Evolutionary conservation across 140 eudicot species (phyloP).

Genomic region (Oenanthe javanica): DNA sequence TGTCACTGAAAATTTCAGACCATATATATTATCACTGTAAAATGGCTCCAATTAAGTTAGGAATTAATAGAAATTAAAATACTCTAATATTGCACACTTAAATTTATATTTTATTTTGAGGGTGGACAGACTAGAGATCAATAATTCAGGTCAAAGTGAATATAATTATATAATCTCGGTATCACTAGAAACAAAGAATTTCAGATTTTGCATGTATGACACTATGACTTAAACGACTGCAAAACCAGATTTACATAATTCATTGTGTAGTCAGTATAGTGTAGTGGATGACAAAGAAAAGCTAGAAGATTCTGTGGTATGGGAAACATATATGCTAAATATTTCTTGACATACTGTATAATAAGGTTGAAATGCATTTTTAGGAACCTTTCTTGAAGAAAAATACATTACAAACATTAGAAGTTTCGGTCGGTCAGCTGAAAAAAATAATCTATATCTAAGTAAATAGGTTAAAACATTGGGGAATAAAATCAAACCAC

Average conservation of each 20-base stretch:
- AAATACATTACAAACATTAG: neutral
- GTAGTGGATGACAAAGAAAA: neutral
- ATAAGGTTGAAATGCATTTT: no score
- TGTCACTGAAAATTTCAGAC: neutral
- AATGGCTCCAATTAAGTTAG: neutral
- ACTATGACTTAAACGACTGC: neutral
- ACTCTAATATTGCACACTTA: no score
- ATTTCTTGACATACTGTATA: no score
- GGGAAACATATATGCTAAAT: no score
- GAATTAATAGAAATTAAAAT: no score
- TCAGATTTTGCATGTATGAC: neutral
- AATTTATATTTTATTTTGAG: neutral
- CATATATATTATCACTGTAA: neutral
- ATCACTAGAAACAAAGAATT: neutral
- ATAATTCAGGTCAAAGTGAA: neutral
- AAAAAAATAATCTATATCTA: neutral
- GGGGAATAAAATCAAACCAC: neutral
- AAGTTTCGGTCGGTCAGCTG: neutral
- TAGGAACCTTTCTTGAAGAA: neutral
- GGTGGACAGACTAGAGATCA: neutral
- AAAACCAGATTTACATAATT: neutral
- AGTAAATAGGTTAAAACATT: constrained; percentile 4
- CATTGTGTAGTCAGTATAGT: neutral
- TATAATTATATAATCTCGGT: neutral
- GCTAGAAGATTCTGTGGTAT: neutral